A percentile compares a stretch with the other conserved stretches of the same genome.
These are phyloP conservation scores for Pistacia vera DNA, from an alignment of 345 rosid species.

Conservation along the genomic window DNA sequence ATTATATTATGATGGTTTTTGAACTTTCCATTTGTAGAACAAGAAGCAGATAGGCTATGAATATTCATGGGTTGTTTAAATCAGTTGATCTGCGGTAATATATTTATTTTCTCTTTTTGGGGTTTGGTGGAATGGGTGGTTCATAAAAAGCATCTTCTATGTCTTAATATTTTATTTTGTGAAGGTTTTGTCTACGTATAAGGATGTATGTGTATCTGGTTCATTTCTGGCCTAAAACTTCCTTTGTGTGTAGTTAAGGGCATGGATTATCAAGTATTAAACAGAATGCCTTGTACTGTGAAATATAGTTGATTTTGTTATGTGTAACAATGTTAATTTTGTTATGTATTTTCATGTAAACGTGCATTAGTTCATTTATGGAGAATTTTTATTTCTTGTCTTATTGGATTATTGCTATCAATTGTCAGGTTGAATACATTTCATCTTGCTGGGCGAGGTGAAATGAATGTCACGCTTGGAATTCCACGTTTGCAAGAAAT, in stretches of 20 bases:
- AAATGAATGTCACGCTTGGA: conserved; percentile 98
- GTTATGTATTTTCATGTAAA: background rate
- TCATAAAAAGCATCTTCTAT: background rate
- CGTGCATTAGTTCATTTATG: background rate
- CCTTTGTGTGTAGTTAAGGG: background rate
- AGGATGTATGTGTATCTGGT: background rate
- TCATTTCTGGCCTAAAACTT: background rate
- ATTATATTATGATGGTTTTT: background rate
- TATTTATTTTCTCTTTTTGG: background rate
- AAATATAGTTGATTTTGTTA: background rate
- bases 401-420: conserved; percentile 8
- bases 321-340: background rate
- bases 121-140: too few relatives aligned
- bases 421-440: conserved; percentile 85
- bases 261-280: background rate
- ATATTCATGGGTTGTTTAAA: background rate
- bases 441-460: conserved; percentile 99
- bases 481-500: conserved; percentile 97
- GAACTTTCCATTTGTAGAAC: background rate
- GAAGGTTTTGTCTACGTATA: background rate
- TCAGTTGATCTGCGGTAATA: background rate
- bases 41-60: background rate
- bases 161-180: background rate
- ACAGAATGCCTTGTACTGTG: conserved; percentile 1
- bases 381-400: background rate